Evolutionary conservation across 1,284 basidiomycete species (phyloP), one percentile per base, ranked within the genome.

Genomic region (Kalmanozyma brasiliensis): DNA sequence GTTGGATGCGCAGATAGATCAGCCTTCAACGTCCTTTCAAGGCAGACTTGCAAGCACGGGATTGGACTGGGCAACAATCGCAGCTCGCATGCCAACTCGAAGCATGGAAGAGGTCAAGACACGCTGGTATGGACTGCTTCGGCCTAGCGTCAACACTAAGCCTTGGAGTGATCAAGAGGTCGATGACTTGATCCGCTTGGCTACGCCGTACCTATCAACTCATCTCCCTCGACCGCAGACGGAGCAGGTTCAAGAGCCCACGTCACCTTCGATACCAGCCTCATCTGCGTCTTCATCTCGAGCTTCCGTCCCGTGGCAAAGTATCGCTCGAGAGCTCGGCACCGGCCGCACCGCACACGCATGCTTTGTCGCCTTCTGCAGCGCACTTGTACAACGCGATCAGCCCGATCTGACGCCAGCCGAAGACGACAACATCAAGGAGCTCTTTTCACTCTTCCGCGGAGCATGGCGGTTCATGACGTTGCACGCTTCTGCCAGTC

Each of bases 391-490:
- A 1, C 32, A 40, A 8, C 51, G 37, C 26, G 55, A 71, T 23
- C 62, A 66, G 40, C 62, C 58, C 3, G 60, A 69, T 8, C 26
- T 52, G 24, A 56, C 51, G 11, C 20, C 49, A 0, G 33, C 20
- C 8, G 68, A 71, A 24, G 68, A 71, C 32, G 62, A 52, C 3
- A 37, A 56, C 20, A 46, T 55, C 36, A 44, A 49, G 9, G 24
- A 49, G 24, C 63, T 66, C 43, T 71, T 65, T 47, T 52, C 41
- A 10, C 49, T 71, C 34, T 66, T 71, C 26, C 49, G 63, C 4
- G 62, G 62, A 19, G 46, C 62, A 13, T 71, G 68, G 68, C 52
- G 61, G 2, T 49, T 70, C 38, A 65, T 70, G 30, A 47, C 57
- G n/a, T 43, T 65, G 16, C 61, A 70, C 43, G 36, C 36, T 19